These are phyloP conservation scores for Peltaster fructicola DNA, from an alignment of 2,329 filamentous ascomycete species.

Conservation along the genomic window DNA sequence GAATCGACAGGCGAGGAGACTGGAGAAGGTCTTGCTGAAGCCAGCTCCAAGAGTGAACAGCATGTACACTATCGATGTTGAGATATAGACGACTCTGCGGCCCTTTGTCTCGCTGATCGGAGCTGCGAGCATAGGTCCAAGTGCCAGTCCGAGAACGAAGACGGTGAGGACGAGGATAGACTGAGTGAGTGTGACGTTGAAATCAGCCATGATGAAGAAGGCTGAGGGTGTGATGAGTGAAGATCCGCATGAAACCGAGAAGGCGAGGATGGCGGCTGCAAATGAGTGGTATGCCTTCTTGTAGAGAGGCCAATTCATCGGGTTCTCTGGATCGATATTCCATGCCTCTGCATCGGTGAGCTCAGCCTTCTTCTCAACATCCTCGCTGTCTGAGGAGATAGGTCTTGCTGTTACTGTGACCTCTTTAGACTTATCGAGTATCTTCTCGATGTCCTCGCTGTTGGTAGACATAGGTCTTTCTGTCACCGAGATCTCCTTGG, in stretches of 20 bases:
- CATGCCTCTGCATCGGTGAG: no score
- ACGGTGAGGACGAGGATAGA: constrained; percentile 11
- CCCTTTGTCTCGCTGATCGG: constrained; percentile 42
- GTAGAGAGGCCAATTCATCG: constrained; percentile 6
- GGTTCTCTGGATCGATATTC: constrained; percentile 6
- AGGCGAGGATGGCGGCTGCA: constrained; percentile 20
- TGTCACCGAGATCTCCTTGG: no score
- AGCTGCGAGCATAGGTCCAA: constrained; percentile 47
- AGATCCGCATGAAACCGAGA: constrained; percentile 17
- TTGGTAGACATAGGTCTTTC: no score
- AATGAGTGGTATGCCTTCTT: constrained; percentile 5
- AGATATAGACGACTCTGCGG: constrained; percentile 30
- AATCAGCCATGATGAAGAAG: constrained; percentile 4
- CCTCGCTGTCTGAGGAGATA: no score
- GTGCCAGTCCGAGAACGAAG: constrained; percentile 44
- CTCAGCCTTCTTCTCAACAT: no score
- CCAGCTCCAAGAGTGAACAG: constrained; percentile 33
- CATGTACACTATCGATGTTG: constrained; percentile 34
- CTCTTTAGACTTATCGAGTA: no score
- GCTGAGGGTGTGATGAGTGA: constrained; percentile 11
- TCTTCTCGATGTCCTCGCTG: no score
- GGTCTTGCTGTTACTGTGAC: no score
- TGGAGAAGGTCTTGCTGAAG: constrained; percentile 32
- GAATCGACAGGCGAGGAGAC: constrained; percentile 39
- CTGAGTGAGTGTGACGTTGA: constrained; percentile 2